Evolutionary conservation across 2,329 filamentous ascomycete genomes (phyloP).

Genomic region (Cladophialophora psammophila): DNA sequence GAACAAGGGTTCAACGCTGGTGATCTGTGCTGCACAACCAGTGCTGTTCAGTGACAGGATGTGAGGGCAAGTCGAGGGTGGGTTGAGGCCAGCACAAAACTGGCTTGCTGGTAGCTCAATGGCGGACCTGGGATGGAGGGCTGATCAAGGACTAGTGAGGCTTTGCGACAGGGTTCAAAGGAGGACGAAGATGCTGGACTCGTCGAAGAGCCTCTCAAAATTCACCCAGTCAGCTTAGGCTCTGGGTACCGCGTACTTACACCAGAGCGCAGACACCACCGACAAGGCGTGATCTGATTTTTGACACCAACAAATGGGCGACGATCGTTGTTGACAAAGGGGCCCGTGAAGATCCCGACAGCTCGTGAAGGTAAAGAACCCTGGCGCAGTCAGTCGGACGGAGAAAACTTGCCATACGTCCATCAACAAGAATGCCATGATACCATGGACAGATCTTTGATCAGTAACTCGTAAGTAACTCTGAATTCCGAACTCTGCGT

Average conservation of each 20-base stretch:
- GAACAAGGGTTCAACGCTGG: conserved; percentile 11
- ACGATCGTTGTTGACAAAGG: conserved; percentile 6
- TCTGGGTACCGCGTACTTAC: background rate
- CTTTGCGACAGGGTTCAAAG: background rate
- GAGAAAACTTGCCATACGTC: background rate
- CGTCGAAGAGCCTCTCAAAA: background rate
- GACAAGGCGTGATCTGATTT: background rate
- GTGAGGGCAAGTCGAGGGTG: conserved; percentile 9
- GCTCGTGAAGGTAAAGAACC: background rate
- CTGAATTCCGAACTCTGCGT: background rate
- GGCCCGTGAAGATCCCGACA: conserved; percentile 2
- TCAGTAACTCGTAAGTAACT: background rate
- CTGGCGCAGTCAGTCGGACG: background rate
- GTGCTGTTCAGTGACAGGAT: background rate
- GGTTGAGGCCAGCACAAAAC: background rate
- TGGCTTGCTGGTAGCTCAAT: background rate
- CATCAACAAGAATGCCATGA: background rate
- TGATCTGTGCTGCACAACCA: conserved; percentile 5
- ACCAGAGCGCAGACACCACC: background rate
- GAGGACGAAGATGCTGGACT: background rate
- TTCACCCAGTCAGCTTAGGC: background rate
- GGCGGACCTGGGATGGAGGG: background rate
- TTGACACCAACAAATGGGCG: background rate
- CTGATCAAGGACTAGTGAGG: background rate
- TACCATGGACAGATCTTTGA: background rate